A percentile compares a stretch with the other conserved stretches of the same genome.
phyloP scores from a whole-genome alignment of 768 basidiomycete genomes.

The Hericium erinaceus region DNA sequence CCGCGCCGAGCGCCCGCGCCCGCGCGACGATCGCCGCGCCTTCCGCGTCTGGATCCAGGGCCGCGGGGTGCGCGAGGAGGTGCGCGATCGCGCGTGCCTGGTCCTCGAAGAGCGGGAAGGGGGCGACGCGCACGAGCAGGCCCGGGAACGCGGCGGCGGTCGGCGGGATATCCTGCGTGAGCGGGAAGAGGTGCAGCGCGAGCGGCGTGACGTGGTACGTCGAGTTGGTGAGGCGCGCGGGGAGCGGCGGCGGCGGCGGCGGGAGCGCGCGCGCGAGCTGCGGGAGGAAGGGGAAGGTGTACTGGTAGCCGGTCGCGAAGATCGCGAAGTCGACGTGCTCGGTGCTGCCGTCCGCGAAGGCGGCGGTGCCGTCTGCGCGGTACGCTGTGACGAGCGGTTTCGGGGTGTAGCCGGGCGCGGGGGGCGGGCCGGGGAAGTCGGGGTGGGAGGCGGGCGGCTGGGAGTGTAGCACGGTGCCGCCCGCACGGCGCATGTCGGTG shows the following conservation, averaged over 20 bases:
- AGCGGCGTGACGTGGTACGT: constrained; percentile 63
- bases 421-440: constrained; percentile 14
- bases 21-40: constrained; percentile 39
- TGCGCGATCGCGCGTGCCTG: constrained; percentile 60
- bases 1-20: constrained; percentile 12
- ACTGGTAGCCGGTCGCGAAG: constrained; percentile 69
- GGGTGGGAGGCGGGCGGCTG: constrained; percentile 23
- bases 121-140: constrained; percentile 47
- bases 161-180: constrained; percentile 36
- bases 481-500: constrained; percentile 40
- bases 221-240: constrained; percentile 50
- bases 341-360: constrained; percentile 49
- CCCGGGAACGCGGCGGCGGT: constrained; percentile 58
- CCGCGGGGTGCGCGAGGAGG: constrained; percentile 41
- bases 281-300: constrained; percentile 54
- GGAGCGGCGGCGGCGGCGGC: constrained; percentile 41
- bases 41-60: constrained; percentile 41
- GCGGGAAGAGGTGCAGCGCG: constrained; percentile 58
- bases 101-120: constrained; percentile 70
- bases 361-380: constrained; percentile 33
- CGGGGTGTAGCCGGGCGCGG: constrained; percentile 12
- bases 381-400: constrained; percentile 34
- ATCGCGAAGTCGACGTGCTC: constrained; percentile 58
- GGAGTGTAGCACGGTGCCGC: constrained; percentile 47
- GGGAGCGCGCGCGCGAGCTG: constrained; percentile 29